Evolutionary conservation across 1,284 basidiomycete species (phyloP), one percentile per base, ranked within the genome.

Genomic region (Boletus mariae): DNA sequence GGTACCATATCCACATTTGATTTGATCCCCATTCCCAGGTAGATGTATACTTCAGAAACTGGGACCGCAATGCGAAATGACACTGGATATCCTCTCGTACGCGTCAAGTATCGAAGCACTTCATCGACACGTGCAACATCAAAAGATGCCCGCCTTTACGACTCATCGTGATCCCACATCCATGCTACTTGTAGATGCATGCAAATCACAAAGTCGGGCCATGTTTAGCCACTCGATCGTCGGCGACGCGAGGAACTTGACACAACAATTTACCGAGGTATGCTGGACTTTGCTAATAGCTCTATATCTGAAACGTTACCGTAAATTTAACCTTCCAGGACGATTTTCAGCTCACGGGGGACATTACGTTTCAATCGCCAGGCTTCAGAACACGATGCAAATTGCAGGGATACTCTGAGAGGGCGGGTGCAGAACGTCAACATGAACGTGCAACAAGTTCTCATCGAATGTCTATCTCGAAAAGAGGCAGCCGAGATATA

Each of bases 191-290:
- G 37, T 58, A 13, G 31, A 47, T 2, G 42, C 45, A n/a, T 60
- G 47, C 17, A 58, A 54, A 50, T 55, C 47, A n/a, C 49, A 58
- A 35, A 50, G 56, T n/a, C 47, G 6, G 17, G 17, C 1, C 17
- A 17, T 17, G 17, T 17, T 17, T 17, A 17, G 17, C 17, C 11
- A 12, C 58, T 48, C 44, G 6, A 34, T 58, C 31, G 15, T 29
- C 11, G 45, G 50, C 17, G 49, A 47, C 43, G 55, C 58, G 13
- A 60, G n/a, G 13, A n/a, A 48, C 11, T 28, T 60, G 56, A 60
- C 55, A 12, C 20, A 20, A 20, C 20, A 20, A 20, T 20, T 20
- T 20, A 20, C 20, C 20, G 20, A 20, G 20, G 20, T 58, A 12
- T 17, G 45, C 20, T 20, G 20, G 20, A 20, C 20, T 20, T 20